phyloP scores from a whole-genome alignment of 2,329 filamentous ascomycete genomes.

The Cercospora beticola region DNA sequence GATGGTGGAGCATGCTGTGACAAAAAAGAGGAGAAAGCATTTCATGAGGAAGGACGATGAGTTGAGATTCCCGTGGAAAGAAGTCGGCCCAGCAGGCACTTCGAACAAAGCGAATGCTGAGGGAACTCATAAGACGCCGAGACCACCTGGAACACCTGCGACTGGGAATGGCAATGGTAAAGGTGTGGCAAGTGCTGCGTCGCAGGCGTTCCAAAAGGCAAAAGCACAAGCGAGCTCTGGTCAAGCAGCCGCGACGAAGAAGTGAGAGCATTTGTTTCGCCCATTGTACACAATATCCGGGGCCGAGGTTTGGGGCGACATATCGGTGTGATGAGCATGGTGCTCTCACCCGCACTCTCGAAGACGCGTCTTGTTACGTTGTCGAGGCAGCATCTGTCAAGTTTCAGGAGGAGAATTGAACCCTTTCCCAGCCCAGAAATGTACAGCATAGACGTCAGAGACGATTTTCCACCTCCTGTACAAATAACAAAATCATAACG shows the following conservation, averaged over 20 bases:
- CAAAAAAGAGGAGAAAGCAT: slow-evolving; percentile 86
- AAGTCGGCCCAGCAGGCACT: slow-evolving; percentile 31
- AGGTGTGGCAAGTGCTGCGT: slow-evolving; percentile 15
- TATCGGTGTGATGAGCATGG: not conserved
- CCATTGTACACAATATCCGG: not conserved
- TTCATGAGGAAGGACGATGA: slow-evolving; percentile 82
- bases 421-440: not conserved
- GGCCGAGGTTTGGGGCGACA: not conserved
- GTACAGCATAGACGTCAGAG: not conserved
- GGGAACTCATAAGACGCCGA: not conserved
- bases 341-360: not conserved
- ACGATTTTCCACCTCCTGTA: not conserved
- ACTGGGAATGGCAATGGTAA: not conserved
- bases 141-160: slow-evolving; percentile 4
- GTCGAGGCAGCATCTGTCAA: not conserved
- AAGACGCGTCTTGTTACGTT: not conserved
- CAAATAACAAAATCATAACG: not conserved
- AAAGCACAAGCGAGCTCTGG: slow-evolving; percentile 4
- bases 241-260: not conserved
- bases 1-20: slow-evolving; percentile 84
- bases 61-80: slow-evolving; percentile 64
- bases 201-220: slow-evolving; percentile 16
- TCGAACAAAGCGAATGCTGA: not conserved
- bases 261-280: not conserved
- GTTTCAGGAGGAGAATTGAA: not conserved